Base-by-base conservation (phyloP, 208 protist genomes). In the Giardia duodenalis region DNA sequence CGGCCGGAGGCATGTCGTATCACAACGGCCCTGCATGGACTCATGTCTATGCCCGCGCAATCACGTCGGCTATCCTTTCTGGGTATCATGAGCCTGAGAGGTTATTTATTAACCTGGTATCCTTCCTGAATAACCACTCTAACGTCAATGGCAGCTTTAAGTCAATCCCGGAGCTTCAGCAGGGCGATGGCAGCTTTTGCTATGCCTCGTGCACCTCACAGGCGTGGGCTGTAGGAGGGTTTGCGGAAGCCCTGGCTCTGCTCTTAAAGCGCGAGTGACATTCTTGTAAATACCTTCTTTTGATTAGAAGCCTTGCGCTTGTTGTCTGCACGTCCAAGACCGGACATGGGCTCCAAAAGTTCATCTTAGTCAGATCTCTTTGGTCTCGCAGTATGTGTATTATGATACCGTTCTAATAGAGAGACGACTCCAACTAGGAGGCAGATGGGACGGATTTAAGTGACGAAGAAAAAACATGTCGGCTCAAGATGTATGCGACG, bases 21-120 rank as follows among this genome's bases (percentile, higher is more conserved):
- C 96, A 97, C 92, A 95, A 97, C 46, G 96, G 96, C 2, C 96
- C 96, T 47, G 95, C 67, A 3, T 93, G 93, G 93, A 0, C 91
- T 0, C 43, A 42, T 46, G 46, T 0, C 90, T 92, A 45, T 10
- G 47, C 0, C 22, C 44, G 86, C 44, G 86, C 19, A 10, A 48
- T 2, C 30, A 86, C 42, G 2, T 87, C 0, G 47, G 44, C 47
- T 19, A 93, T 0, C 1, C 4, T 1, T 44, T 92, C 47, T n/a
- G 45, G 0, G 22, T 43, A 67, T 0, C 67, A 44, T 42, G 87
- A 89, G 1, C 46, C 86, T 22, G 87, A 46, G 45, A 1, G 1
- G 0, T 39, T 92, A 39, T 42, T 93, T 1, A 67, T 2, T n/a
- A 93, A 67, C 67, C 30, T 67, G 30, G 43, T 0, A 19, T 1